Evolutionary conservation across 768 basidiomycete genomes (phyloP), one percentile per base, ranked within the genome.

Genomic region (Pulveroboletus sp.): DNA sequence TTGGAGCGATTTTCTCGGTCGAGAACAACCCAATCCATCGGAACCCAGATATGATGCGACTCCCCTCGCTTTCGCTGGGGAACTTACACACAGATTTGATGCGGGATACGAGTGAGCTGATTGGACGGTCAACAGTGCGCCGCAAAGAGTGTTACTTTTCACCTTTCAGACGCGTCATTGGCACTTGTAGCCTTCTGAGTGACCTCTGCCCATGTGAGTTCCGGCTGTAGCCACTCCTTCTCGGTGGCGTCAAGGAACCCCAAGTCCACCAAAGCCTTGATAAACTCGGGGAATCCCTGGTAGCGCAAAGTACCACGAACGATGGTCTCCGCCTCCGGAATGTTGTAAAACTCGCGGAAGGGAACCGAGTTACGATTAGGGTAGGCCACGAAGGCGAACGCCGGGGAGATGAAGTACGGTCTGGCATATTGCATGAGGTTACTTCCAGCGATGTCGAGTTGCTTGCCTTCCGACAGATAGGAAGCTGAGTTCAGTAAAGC

Each of bases 271-370:
- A 96, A 79, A 6, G 86, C 84, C 57, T 78, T 80, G 70, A 97
- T 84, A 69, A 98, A 95, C 70, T 89, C 86, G 8, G 93, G 93
- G 89, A 97, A 97, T 46, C 94, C 94, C 63, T 93, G 90, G 72
- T 93, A 97, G 54, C 95, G 78, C 68, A 98, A 73, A 2, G 96
- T 97, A 27, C 96, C 96, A 30, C 96, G 82, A 43, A 97, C 78
- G 53, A 94, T 79, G 5, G 90, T 93, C 73, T 96, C 83, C 9
- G 91, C 93, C 69, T 98, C 96, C 11, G 89, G 89, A 56, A 99
- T 94, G 57, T 80, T 74, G 76, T 99, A 99, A 62, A 77, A 93
- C 71, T 96, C 86, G 54, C 80, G 79, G 83, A 93, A 99, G 7
- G 88, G 84, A 4, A 83, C 79, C 3, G 91, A 94, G 73, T 99